Evolutionary conservation across 176 grass and related monocot genomes (phyloP).

Genomic region (Themeda triandra): DNA sequence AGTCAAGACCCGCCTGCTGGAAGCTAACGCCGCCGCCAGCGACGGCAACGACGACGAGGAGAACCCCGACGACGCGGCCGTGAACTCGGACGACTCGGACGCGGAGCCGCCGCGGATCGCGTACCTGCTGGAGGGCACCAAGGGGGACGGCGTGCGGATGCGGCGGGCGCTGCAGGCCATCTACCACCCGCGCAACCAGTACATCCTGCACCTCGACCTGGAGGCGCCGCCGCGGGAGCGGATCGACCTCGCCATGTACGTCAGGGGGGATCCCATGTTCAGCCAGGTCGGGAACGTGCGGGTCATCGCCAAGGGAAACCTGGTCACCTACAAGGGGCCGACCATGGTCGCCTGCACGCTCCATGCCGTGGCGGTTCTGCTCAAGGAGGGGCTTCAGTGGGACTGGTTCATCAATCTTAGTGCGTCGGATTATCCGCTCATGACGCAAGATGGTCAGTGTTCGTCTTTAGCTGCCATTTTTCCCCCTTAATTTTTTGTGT

Average conservation of each 20-base stretch:
- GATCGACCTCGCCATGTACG: slow-evolving; percentile 69
- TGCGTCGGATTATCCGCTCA: slow-evolving; percentile 85
- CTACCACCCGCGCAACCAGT: slow-evolving; percentile 86
- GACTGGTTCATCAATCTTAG: slow-evolving; percentile 98
- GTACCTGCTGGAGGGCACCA: slow-evolving; percentile 88
- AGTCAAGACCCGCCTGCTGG: background rate
- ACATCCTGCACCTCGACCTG: slow-evolving; percentile 83
- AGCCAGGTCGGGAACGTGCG: slow-evolving; percentile 66
- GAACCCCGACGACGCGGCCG: slow-evolving; percentile 22
- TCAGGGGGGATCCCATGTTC: slow-evolving; percentile 68
- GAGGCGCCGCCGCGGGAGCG: slow-evolving; percentile 81
- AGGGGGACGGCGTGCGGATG: slow-evolving; percentile 82
- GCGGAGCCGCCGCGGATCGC: slow-evolving; percentile 70
- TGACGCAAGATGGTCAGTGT: slow-evolving; percentile 82
- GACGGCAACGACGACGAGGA: background rate
- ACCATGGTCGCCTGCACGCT: slow-evolving; percentile 91
- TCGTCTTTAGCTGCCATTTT: background rate
- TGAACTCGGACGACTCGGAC: slow-evolving; percentile 40
- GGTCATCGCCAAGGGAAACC: slow-evolving; percentile 82
- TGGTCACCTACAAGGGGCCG: slow-evolving; percentile 84
- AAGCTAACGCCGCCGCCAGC: background rate
- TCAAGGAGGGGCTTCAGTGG: slow-evolving; percentile 73
- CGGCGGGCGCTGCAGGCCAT: slow-evolving; percentile 77
- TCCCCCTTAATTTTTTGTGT: background rate
- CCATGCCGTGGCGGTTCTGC: slow-evolving; percentile 71